Evolutionary conservation across 2,329 filamentous ascomycete species (phyloP).

Genomic region (Trichoderma harzianum): DNA sequence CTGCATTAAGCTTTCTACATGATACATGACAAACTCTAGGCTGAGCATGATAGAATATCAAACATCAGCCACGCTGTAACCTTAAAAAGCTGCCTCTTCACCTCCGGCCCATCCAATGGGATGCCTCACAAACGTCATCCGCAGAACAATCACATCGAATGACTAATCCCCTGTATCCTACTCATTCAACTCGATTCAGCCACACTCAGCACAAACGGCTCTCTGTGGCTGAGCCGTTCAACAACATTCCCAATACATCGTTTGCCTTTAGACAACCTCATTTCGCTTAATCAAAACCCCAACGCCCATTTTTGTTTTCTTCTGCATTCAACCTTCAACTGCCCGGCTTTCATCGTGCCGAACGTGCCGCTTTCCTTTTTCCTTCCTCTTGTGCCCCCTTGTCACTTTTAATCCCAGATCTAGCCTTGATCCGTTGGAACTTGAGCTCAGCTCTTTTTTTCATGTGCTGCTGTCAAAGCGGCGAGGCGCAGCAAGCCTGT

Average conservation of each 20-base stretch:
- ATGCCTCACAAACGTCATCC: conserved; percentile 5
- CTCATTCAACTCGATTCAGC: background rate
- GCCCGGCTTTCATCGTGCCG: background rate
- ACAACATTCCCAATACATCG: background rate
- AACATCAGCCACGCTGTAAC: background rate
- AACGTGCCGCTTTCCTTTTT: background rate
- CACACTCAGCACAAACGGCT: background rate
- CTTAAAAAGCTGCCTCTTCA: background rate
- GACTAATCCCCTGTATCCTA: background rate
- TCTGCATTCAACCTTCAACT: background rate
- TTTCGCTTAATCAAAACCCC: background rate
- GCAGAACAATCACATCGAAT: background rate
- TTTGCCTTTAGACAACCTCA: background rate
- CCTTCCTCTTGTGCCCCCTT: background rate
- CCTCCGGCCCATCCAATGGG: background rate
- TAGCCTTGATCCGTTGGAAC: background rate
- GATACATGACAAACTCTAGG: background rate
- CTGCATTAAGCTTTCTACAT: background rate
- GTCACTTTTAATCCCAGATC: background rate
- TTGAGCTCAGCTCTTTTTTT: background rate
- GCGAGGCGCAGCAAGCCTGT: conserved; percentile 7
- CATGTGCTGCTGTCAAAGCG: background rate
- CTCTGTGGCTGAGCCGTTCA: background rate
- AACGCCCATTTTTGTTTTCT: background rate
- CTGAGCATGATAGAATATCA: background rate